Base-by-base conservation (phyloP, 2,329 filamentous ascomycete genomes). In the Monosporascus sp. region DNA sequence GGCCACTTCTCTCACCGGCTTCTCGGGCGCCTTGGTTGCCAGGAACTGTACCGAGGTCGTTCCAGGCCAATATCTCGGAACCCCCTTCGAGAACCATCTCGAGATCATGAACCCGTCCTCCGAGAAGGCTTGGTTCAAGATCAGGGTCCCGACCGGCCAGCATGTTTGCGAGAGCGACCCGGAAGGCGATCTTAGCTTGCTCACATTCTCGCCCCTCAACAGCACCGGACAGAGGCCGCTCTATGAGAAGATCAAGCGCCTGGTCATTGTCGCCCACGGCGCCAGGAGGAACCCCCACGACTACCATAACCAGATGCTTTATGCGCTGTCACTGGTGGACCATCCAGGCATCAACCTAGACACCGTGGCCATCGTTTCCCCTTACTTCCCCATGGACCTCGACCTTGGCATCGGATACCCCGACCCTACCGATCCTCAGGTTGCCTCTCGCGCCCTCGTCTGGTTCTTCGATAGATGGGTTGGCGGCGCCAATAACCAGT, bases 311-410 rank as follows among this genome's bases (percentile, higher is more conserved):
- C 45, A 45, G 20, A 52, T 52, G 45, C 4, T 52, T 17, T 1
- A 43, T 17, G 51, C 51, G 17, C 34, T 52, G 36, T 26, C 37
- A 16, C 20, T 43, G n/a, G 40, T 52, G 27, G 51, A 49, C 11
- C 22, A 46, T 11, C 34, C 20, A 5, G 24, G 11, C 24, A 44
- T 52, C 37, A 52, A 22, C 31, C n/a, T 20, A 5, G 51, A 52
- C 27, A 49, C 24, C 16, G 45, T 52, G 16, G 45, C 22, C 34
- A 24, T 52, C 43, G n/a, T 46, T 16, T 36, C 51, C 11, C 51
- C 51, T 16, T 52, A 56, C 38, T 55, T 50, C 48, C 55, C 55
- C 20, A 55, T 55, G 41, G 55, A 51, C 2, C 24, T 55, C 16
- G 52, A 57, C 27, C 38, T 51, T 14, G 48, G 44, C 47, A 43